phyloP scores from a whole-genome alignment of 169 alveolate genomes.

The Eimeria tenella region DNA sequence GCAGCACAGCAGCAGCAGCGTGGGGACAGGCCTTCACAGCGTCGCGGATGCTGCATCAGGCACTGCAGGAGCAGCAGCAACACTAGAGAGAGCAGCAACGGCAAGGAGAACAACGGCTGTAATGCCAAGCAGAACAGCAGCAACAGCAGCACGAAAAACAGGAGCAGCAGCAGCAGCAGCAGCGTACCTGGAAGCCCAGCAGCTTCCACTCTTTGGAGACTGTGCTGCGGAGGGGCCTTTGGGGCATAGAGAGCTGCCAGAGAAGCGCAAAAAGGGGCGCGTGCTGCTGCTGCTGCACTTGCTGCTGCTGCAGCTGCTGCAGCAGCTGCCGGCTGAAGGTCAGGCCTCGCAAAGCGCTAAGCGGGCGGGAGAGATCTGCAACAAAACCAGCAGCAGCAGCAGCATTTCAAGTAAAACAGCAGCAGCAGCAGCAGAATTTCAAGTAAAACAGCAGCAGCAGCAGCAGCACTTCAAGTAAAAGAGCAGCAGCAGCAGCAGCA shows the following conservation, averaged over 20 bases:
- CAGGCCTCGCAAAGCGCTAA: slow-evolving; percentile 4
- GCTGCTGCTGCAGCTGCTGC: slow-evolving; percentile 37
- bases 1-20: background rate
- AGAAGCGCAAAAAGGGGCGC: background rate
- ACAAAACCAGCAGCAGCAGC: background rate
- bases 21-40: background rate
- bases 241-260: background rate
- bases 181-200: slow-evolving; percentile 4
- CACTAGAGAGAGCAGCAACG: background rate
- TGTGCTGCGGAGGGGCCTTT: background rate
- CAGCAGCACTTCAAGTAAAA: too few species aligned
- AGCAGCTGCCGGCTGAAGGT: slow-evolving; percentile 34
- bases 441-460: background rate
- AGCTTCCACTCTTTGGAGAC: slow-evolving; percentile 1
- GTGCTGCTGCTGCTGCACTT: slow-evolving; percentile 48
- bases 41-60: too few species aligned
- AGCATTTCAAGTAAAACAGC: background rate
- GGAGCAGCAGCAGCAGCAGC: slow-evolving; percentile 44
- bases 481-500: slow-evolving; percentile 26
- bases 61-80: background rate
- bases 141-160: background rate
- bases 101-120: background rate
- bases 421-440: slow-evolving; percentile 1
- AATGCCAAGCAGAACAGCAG: background rate
- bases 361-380: slow-evolving; percentile 5